Base-by-base conservation (phyloP, 2,329 filamentous ascomycete genomes). In the Davidsoniella eucalypti region DNA sequence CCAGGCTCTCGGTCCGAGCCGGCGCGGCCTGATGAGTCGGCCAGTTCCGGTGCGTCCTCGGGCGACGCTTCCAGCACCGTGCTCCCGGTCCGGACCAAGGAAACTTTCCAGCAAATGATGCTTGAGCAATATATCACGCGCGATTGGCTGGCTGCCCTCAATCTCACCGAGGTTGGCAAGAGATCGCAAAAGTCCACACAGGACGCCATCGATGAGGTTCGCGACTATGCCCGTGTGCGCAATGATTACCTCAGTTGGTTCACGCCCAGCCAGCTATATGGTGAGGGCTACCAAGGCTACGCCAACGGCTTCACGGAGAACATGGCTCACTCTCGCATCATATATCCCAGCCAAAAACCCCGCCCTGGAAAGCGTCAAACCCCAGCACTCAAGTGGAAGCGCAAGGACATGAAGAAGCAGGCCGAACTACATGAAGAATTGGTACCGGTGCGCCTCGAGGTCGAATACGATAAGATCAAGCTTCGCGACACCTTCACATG, bases 401-500 rank as follows among this genome's bases (percentile, higher is more conserved):
- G 84, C 58, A 87, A 87, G 62, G 87, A 94, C 56, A 75, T 88
- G 69, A 75, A 78, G 55, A 77, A 80, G 57, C 92, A 96, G 67
- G 87, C 86, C 21, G 90, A 96, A 58, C 84, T 90, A 61, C 73
- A 86, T 49, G 92, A 98, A 63, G 87, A 95, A 61, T 69, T 98
- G 49, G 85, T 96, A 1, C 92, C 92, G 2, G 76, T 98, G 56
- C 78, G 92, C 44, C 68, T 98, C 50, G 92, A 98, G 59, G 85
- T 96, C 46, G 92, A 98, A 60, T 84, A 85, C 75, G 90, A 96
- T 57, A 94, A 94, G 68, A 78, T 96, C 58, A 92, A 92, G 65
- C 72, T 98, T 54, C 84, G 92, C 63, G 92, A 98, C 64, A 96
- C 92, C 1, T 95, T 98, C 58, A 96, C 92, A 2, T 98, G 90